Evolutionary conservation across 148 eudicot species (phyloP), one percentile per base, ranked within the genome.

Genomic region (Dianthus caryophyllus): DNA sequence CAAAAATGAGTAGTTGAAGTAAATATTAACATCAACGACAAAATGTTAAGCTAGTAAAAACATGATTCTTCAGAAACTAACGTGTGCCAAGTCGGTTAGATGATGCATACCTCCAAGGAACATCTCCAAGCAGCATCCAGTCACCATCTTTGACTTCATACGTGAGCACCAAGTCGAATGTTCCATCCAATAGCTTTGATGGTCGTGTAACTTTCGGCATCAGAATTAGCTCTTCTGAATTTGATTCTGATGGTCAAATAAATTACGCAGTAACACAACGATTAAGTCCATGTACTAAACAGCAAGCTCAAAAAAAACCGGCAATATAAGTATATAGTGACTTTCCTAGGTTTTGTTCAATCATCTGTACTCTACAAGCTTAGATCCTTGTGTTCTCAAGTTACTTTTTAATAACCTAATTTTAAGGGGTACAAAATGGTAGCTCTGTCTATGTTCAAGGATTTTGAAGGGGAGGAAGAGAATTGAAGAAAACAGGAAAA

Each of bases 71-170:
- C 10, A 12, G 48, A 61, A 24, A 36, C 21, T 52, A 13, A 62
- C 8, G 31, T 18, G 44, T 39, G n/a, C 17, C n/a, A 66, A 1
- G 47, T 18, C 16, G 56, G 38, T 72, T 36, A n/a, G 17, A 67
- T 73, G 61, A 21, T 30, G 61, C 85, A 75, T 89, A 93, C 98
- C 85, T 77, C 89, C 91, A 92, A 18, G 97, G 94, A 72, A 89
- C 97, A 84, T 92, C 97, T 59, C 97, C 97, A 46, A 89, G 93
- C 43, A 92, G 93, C 97, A 92, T 92, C 96, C 96, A 89, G 66
- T 92, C 97, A 72, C 97, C 96, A 9, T 92, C 96, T 79, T 78
- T 92, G 78, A 89, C 97, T 83, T 92, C 97, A 80, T 92, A 92
- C 52, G 96, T 92, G 47, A 92, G 96, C 75, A 92, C 96, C 72